Conservation (phyloP, 108 stramenopile genomes). For the Cyclotella distinguenda region DNA sequence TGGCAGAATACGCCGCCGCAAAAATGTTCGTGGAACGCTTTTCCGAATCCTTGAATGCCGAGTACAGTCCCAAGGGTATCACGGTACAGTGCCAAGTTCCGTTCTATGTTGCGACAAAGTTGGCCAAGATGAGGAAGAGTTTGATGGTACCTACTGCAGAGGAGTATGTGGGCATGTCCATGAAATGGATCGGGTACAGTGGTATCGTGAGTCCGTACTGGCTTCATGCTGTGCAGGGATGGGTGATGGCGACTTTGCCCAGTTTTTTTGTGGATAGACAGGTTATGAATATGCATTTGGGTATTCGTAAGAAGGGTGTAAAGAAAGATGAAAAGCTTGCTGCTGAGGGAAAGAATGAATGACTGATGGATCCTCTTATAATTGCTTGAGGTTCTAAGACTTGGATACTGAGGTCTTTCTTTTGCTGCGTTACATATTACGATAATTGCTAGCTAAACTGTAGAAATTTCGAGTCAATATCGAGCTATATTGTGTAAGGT, state of each 20-base stretch:
- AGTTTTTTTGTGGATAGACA: constrained; percentile 53
- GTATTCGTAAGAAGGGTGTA: constrained; percentile 87
- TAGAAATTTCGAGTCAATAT: too few species aligned
- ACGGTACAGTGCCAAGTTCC: constrained; percentile 96
- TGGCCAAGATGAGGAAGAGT: constrained; percentile 94
- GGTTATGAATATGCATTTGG: constrained; percentile 89
- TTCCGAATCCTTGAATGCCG: constrained; percentile 89
- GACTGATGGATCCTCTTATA: neutral
- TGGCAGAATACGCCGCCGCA: constrained; percentile 94
- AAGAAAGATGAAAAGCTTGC: constrained; percentile 88
- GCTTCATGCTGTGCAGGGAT: constrained; percentile 93
- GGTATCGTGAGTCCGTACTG: constrained; percentile 88
- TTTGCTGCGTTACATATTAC: too few species aligned
- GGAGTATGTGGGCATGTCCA: constrained; percentile 75
- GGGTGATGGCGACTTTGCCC: constrained; percentile 79
- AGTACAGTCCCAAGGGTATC: constrained; percentile 86
- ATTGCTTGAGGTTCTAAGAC: neutral
- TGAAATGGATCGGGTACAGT: constrained; percentile 84
- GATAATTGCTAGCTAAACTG: too few species aligned
- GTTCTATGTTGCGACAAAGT: constrained; percentile 96
- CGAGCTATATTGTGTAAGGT: too few species aligned
- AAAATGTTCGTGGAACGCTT: constrained; percentile 96
- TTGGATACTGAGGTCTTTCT: too few species aligned
- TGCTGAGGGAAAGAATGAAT: constrained; percentile 44
- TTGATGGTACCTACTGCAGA: constrained; percentile 87